Conservation (phyloP, 2,329 filamentous ascomycete genomes). For the Penicillium sp. region DNA sequence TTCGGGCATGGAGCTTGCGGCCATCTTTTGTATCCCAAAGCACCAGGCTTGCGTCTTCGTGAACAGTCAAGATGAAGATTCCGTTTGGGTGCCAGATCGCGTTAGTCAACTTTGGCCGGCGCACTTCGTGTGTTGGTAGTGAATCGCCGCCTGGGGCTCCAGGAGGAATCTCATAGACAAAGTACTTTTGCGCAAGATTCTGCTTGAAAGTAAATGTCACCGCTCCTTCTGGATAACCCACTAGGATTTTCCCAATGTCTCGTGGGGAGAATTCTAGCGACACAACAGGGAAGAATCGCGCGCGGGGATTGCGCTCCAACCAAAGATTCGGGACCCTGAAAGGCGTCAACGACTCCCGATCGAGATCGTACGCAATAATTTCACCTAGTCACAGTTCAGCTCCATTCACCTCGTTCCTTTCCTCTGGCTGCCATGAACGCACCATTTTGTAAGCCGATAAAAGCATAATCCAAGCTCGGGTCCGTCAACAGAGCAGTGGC, state of each 20-base stretch:
- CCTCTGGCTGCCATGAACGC: slow-evolving; percentile 15
- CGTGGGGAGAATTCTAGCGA: slow-evolving; percentile 83
- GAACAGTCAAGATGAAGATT: slow-evolving; percentile 80
- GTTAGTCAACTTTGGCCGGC: slow-evolving; percentile 75
- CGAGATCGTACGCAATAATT: slow-evolving; percentile 88
- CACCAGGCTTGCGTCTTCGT: slow-evolving; percentile 88
- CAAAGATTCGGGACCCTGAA: slow-evolving; percentile 89
- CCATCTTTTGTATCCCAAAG: slow-evolving; percentile 95
- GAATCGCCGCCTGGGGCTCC: slow-evolving; percentile 79
- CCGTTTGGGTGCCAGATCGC: slow-evolving; percentile 94
- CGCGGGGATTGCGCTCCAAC: slow-evolving; percentile 69
- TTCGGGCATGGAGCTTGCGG: slow-evolving; percentile 78
- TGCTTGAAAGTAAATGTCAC: slow-evolving; percentile 95
- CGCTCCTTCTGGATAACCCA: slow-evolving; percentile 87
- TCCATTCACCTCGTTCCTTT: neutral
- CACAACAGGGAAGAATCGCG: slow-evolving; percentile 67
- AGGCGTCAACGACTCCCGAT: slow-evolving; percentile 72
- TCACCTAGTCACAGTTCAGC: slow-evolving; percentile 56
- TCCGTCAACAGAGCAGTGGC: slow-evolving; percentile 77
- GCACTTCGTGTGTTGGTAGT: slow-evolving; percentile 59
- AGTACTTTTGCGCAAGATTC: slow-evolving; percentile 73
- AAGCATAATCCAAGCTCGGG: slow-evolving; percentile 88
- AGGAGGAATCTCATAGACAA: slow-evolving; percentile 77
- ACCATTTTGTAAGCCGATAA: slow-evolving; percentile 77
- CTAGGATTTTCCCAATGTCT: slow-evolving; percentile 86